These are phyloP conservation scores for Curvularia sp. DNA, from an alignment of 2,329 filamentous ascomycete genomes.

Conservation along the genomic window DNA sequence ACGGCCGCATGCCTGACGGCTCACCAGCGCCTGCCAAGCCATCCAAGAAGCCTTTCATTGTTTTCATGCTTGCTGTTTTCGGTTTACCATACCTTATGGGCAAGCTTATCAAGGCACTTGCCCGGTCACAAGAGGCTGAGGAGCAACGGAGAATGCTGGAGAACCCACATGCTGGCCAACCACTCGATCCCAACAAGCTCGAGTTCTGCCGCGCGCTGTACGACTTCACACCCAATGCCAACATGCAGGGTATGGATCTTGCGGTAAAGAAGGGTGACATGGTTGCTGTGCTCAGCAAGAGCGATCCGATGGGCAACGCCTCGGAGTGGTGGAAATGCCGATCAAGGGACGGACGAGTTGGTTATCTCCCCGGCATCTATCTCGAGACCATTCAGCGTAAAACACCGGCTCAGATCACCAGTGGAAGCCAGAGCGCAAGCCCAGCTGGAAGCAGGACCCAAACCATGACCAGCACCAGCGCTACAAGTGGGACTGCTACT, in stretches of 20 bases:
- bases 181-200: constrained; percentile 85
- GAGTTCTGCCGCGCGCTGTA: constrained; percentile 96
- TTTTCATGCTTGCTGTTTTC: constrained; percentile 94
- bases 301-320: constrained; percentile 86
- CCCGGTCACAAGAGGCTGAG: constrained; percentile 84
- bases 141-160: constrained; percentile 66
- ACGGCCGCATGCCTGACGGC: constrained; percentile 74
- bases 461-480: constrained; percentile 60
- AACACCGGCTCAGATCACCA: constrained; percentile 56
- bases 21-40: constrained; percentile 71
- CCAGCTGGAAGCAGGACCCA: constrained; percentile 59
- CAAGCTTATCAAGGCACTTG: constrained; percentile 88
- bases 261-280: constrained; percentile 94
- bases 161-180: constrained; percentile 55
- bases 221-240: constrained; percentile 85
- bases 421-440: constrained; percentile 50
- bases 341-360: constrained; percentile 85
- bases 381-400: constrained; percentile 75
- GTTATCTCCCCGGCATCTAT: constrained; percentile 91
- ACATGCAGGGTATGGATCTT: constrained; percentile 77
- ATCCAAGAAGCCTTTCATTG: constrained; percentile 92
- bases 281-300: constrained; percentile 91
- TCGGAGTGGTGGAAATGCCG: constrained; percentile 98
- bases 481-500: constrained; percentile 52
- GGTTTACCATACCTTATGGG: constrained; percentile 96